Percentiles rank a stretch among this genome's conserved stretches.
Evolutionary conservation across 192 early-diverging fungal species (phyloP).

Genomic region (Rhizophagus prolifer): DNA sequence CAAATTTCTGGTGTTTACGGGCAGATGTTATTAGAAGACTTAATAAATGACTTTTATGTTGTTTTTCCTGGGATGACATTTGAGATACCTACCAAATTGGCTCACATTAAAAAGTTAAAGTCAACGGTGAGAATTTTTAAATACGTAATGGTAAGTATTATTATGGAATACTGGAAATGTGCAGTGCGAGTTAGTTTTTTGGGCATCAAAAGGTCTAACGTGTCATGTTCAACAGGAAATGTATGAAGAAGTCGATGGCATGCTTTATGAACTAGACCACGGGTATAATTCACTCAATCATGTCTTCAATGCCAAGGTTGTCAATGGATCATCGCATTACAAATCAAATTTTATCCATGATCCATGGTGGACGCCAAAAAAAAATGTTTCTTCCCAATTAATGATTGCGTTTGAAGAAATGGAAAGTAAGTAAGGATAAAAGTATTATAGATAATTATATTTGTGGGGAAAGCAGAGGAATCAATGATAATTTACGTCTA

Average conservation of each 20-base stretch:
- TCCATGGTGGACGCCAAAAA: too few species aligned
- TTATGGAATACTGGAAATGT: constrained; percentile 22
- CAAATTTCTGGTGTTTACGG: constrained; percentile 3
- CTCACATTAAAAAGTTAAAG: constrained; percentile 12
- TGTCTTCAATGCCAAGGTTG: not conserved
- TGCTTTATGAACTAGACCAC: too few species aligned
- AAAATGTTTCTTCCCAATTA: too few species aligned
- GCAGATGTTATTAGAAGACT: constrained; percentile 20
- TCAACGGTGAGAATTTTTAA: constrained; percentile 15
- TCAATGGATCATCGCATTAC: too few species aligned
- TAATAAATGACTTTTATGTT: constrained; percentile 15
- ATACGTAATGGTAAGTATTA: constrained; percentile 10
- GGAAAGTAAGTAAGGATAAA: too few species aligned
- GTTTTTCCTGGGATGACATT: not conserved
- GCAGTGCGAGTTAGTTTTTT: constrained; percentile 13
- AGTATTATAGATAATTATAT: too few species aligned
- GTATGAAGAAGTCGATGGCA: constrained; percentile 10
- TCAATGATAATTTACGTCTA: too few species aligned
- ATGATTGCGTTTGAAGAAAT: too few species aligned
- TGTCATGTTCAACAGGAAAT: constrained; percentile 1
- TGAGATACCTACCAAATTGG: constrained; percentile 14
- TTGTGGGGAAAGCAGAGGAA: too few species aligned
- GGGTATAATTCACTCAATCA: too few species aligned
- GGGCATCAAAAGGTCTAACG: not conserved
- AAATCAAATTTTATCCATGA: too few species aligned